Base-by-base conservation (phyloP, 2,329 filamentous ascomycete genomes). In the Diplocarpon mali region DNA sequence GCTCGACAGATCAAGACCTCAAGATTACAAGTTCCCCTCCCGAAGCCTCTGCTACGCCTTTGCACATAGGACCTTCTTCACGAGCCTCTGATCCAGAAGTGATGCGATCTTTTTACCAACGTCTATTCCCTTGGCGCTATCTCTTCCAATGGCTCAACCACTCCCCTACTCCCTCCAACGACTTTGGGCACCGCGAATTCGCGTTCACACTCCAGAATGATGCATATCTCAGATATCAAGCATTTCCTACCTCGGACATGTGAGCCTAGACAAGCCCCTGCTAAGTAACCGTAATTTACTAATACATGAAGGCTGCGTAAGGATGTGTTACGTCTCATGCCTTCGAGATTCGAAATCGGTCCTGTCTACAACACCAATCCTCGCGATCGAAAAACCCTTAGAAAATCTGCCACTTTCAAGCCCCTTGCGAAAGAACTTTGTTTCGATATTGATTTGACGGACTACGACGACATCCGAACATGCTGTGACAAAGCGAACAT, bases 111-210 rank as follows among this genome's bases (percentile, higher is more conserved):
- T 98, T 95, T 68, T 98, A 98, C 63, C 85, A 94, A 61, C 85
- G 92, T 38, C 72, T 98, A 31, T 96, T 96, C 58, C 92, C 92
- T 4, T 98, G 94, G 72, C 80, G 89, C 48, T 83, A 86, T 50
- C 78, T 96, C 15, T 98, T 95, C 66, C 89, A 95, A 64, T 98
- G 92, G 92, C 77, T 98, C 38, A 98, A 96, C 62, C 92, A 96
- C 65, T 86, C 85, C 43, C 83, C 87, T 6, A 80, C 80, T 6
- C 89, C 92, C 0, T 83, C 83, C 4, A 82, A 80, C 53, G 89
- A 96, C 65, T 96, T 96, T 67, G 80, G 73, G 24, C 85, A 96
- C 63, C 83, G 92, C 60, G 92, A 98, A 65, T 96, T 98, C 62
- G 89, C 92, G 14, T 90, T 96, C 61, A 95, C 89, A 1, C 73